Base-by-base conservation (phyloP, 2,329 filamentous ascomycete genomes). In the Ascochyta clinopodiicola region DNA sequence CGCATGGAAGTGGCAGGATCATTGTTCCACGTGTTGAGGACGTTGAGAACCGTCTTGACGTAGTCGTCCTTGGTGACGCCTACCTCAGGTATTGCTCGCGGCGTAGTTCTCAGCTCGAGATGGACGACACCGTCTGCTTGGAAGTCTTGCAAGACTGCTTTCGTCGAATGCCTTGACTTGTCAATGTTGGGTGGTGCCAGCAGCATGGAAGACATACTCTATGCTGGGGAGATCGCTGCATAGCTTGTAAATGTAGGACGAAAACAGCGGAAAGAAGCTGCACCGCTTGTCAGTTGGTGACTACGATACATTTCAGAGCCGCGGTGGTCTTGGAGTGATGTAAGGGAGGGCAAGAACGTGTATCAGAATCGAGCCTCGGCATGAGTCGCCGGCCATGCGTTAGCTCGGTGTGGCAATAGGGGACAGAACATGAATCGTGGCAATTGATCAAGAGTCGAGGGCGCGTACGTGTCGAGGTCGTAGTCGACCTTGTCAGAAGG, bases 91-190 rank as follows among this genome's bases (percentile, higher is more conserved):
- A 88, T 84, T 2, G 82, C 81, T 48, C 91, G 85, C 1, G 91
- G 91, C 1, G 90, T 95, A 0, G 91, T 94, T 38, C 91, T 86
- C 22, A 95, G 83, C 72, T 96, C 91, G 12, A 93, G 81, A 69
- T 95, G 94, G 51, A 84, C 81, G 15, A 94, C 87, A 32, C 89
- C 89, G 68, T 95, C 91, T 24, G 74, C 72, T 45, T 83, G 79
- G 67, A 95, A 96, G 64, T 39, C 72, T 31, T 66, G 60, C 48
- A 76, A 48, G 8, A 93, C 89, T 5, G 84, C 81, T 37, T 76
- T 78, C 1, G 90, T 92, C 24, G 89, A 85, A 64, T 84, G 81
- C 36, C 77, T 78, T 43, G 12, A 21, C 21, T 35, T 15, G 42
- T 68, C 59, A 68, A 59, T 37, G n/a, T 24, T 24, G 10, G 17